Conservation (phyloP, 176 grass and related monocot genomes). For the Oryza glaberrima region DNA sequence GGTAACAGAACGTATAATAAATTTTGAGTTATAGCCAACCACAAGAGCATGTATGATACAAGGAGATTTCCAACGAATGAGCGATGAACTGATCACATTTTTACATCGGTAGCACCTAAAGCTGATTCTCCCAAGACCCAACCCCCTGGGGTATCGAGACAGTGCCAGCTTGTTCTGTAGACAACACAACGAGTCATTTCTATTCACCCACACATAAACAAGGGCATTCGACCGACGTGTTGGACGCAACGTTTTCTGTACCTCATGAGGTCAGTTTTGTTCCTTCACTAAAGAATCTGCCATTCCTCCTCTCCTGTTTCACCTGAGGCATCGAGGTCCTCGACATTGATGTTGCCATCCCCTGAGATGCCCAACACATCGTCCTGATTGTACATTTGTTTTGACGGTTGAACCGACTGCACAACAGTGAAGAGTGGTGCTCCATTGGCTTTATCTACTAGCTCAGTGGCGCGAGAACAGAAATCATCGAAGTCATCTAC, state of each 20-base stretch:
- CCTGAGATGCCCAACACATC: conserved; percentile 43
- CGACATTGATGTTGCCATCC: conserved; percentile 43
- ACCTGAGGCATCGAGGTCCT: conserved; percentile 49
- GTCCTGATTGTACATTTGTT: conserved; percentile 45
- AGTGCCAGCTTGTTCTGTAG: background rate
- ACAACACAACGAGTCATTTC: conserved; percentile 35
- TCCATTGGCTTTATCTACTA: conserved; percentile 72
- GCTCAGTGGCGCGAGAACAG: conserved; percentile 71
- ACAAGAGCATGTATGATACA: conserved; percentile 41
- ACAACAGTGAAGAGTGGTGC: conserved; percentile 88
- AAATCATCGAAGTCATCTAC: conserved; percentile 91
- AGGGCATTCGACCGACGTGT: background rate
- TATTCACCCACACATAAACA: conserved; percentile 22
- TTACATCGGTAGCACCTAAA: background rate
- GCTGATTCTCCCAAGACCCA: conserved; percentile 1
- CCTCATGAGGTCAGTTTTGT: background rate
- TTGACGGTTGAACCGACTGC: conserved; percentile 48
- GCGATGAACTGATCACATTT: background rate
- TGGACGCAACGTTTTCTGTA: conserved; percentile 1
- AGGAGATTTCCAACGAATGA: conserved; percentile 35
- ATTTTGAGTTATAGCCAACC: conserved; percentile 21
- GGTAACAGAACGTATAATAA: conserved; percentile 4
- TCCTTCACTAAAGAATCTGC: conserved; percentile 72
- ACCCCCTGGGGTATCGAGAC: background rate
- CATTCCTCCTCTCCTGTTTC: conserved; percentile 76